These are phyloP conservation scores for Penicilliopsis zonata DNA, from an alignment of 495 filamentous ascomycete species.

Conservation along the genomic window DNA sequence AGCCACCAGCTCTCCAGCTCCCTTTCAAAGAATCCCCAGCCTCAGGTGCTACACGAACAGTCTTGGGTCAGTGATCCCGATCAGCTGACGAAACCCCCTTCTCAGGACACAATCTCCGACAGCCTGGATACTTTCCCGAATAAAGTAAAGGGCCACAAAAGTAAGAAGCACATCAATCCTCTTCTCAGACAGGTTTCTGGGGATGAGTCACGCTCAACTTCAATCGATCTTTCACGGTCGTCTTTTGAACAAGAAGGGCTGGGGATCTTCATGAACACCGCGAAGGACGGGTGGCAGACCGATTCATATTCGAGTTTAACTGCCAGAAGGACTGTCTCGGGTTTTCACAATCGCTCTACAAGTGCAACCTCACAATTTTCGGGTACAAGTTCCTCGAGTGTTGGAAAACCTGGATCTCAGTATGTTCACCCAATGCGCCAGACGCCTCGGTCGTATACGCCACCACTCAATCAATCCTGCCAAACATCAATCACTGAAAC, in stretches of 20 bases:
- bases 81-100: conserved; percentile 2
- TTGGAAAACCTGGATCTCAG: conserved; percentile 34
- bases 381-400: conserved; percentile 31
- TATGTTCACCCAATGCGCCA: conserved; percentile 51
- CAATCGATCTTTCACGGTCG: conserved; percentile 43
- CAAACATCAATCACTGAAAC: conserved; percentile 36
- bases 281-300: conserved; percentile 21
- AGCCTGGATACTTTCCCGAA: conserved; percentile 13
- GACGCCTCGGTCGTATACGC: conserved; percentile 42
- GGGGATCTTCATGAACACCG: conserved; percentile 40
- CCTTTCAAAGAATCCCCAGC: conserved; percentile 5
- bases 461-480: conserved; percentile 40
- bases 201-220: conserved; percentile 28
- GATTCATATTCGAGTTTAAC: conserved; percentile 13
- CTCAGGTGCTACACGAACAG: conserved; percentile 5
- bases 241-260: conserved; percentile 44
- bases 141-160: conserved; percentile 13
- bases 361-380: conserved; percentile 47
- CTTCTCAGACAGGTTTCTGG: conserved; percentile 42
- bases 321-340: conserved; percentile 20
- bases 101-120: conserved; percentile 8
- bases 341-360: conserved; percentile 39
- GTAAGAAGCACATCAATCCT: conserved; percentile 41
- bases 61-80: conserved; percentile 6
- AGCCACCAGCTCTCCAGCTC: conserved; percentile 1